Base-by-base conservation (phyloP, 805 yeast genomes). In the Spathaspora boniae region DNA sequence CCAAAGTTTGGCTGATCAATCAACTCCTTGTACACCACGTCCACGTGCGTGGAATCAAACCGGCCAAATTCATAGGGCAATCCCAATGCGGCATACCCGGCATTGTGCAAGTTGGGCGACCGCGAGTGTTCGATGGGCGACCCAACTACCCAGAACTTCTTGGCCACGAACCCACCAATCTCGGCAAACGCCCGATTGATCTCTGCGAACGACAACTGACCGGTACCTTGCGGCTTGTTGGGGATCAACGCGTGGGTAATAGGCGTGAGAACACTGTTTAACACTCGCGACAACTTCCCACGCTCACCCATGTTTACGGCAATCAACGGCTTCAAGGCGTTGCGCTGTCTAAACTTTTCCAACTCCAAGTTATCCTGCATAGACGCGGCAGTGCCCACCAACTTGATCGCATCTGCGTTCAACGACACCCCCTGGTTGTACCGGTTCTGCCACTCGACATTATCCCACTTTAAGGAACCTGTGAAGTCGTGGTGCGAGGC, bases 31-130 rank as follows among this genome's bases (percentile, higher is more conserved):
- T 68, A 67, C 18, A 86, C 89, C 32, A 68, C 70, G 2, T 54
- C 52, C 7, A 81, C 86, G 47, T 77, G 74, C 15, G 66, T 68
- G 1, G 95, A 78, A 54, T 87, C 96, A 52, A 76, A 78, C 43
- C 70, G 68, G 11, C 61, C 72, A 53, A 89, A 88, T 4, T 51
- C 47, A 58, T 88, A 80, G 9, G 96, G 95, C 48, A 93, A 68
- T 5, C 88, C 87, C 40, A 87, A 68, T n/a, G 70, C 62, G 38
- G 75, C 53, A 64, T 82, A 93, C 19, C 83, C 87, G 3, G 94
- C 74, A 50, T 81, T 81, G 62, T 93, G 98, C 47, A 93, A 70
- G 12, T 72, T 65, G 28, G 98, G 98, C 2, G 97, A 88, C 56
- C 87, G 78, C 2, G 98, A 88, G 57, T 89, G 96, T 6, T 75